Base-by-base conservation (phyloP, 1,284 basidiomycete species). In the Apiotrichum domesticum region DNA sequence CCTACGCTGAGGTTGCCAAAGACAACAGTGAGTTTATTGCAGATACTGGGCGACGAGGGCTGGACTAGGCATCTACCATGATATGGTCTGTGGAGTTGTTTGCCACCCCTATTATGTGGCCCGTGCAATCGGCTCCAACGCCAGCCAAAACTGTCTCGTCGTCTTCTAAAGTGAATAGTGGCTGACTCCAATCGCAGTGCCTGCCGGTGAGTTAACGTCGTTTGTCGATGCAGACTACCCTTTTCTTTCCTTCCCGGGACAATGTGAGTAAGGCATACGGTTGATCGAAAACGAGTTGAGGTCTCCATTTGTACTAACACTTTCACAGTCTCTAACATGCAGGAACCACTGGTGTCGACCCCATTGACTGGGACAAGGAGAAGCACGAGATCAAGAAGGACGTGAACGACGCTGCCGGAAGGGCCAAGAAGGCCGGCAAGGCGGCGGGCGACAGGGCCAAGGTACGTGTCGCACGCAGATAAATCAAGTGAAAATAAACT, bases 371-470 rank as follows among this genome's bases (percentile, higher is more conserved):
- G 11, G 66, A 65, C 41, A 56, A 66, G 56, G 56, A 62, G 52
- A 45, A 52, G 51, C 49, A 42, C 44, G 44, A 54, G 56, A 44
- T 57, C 44, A 58, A 59, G 54, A 56, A 60, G 57, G 56, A 56
- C 14, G 54, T 46, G 33, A 54, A 63, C 49, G 54, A 63, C 45
- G 54, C 51, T 35, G 56, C 43, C 33, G 52, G 55, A 37, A 54
- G 47, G 39, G 54, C 53, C 32, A 56, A 63, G 55, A 64, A 66
- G 54, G 42, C 43, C 35, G 54, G 83, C 15, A 80, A 81, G 54
- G 77, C 80, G 45, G 71, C 78, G 32, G 64, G 83, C 21, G 78
- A 79, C 55, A 83, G 84, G 60, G 80, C 80, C 44, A 79, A 84
- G 46, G 37, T 50, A 10, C 6, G 49, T 42, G 41, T 29, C 32